Base-by-base conservation (phyloP, 495 filamentous ascomycete genomes). In the Penicillium bialowiezense region DNA sequence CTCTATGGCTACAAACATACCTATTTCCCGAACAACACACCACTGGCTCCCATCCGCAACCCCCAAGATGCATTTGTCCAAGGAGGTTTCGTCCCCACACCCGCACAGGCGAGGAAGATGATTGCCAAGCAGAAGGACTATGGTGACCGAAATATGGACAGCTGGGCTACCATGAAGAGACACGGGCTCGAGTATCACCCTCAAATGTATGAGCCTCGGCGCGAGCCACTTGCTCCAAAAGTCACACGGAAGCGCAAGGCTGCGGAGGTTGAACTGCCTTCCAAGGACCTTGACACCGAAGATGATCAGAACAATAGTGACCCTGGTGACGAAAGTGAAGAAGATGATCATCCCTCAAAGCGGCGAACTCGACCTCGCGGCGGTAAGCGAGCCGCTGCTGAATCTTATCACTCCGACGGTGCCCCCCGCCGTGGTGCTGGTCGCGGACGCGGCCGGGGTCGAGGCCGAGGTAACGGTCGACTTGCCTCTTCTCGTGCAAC, bases 211-310 rank as follows among this genome's bases (percentile, higher is more conserved):
- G 67, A 87, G 73, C 65, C 80, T 56, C 65, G 75, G 48, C 50
- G 59, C 52, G 61, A 85, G 66, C 55, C 79, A 60, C 56, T 80
- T 72, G 52, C 80, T 70, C 58, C 78, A 66, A 54, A 84, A 62
- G 38, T 62, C 15, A 74, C 65, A 3, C 68, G 71, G 48, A 76
- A 74, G 50, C 73, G 73, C 51, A 74, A 70, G 54, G 70, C 71
- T 2, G 64, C 65, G 20, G 69, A 74, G 53, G 39, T 71, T 24
- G 71, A 73, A 46, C 57, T 53, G 10, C 56, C 67, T 14, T 53
- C 43, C 29, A 63, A 54, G 51, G 45, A 56, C 49, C 48, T 55
- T 28, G 68, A 71, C 12, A 55, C 65, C 3, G 66, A 70, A 38
- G 65, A 64, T 10, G 58, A 57, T 0, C 55, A 55, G 9, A 44